phyloP scores from a whole-genome alignment of 2,329 filamentous ascomycete genomes.

The Piedraia hortae region DNA sequence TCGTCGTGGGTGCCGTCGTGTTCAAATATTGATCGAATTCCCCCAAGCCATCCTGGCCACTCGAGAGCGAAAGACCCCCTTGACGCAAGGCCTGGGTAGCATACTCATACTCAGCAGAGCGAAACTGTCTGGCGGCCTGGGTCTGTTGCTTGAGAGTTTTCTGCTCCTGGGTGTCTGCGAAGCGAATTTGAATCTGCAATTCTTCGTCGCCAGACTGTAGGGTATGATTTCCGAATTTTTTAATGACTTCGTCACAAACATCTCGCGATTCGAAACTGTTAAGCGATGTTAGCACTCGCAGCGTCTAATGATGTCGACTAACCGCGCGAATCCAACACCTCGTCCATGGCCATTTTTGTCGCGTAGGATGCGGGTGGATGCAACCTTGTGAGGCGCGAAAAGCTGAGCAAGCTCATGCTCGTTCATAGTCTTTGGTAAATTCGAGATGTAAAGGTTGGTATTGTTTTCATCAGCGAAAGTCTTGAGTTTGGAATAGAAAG shows the following conservation, averaged over 20 bases:
- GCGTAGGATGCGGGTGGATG: conserved; percentile 84
- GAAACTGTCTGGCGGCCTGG: conserved; percentile 79
- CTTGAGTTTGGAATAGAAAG: conserved; percentile 44
- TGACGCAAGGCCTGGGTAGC: conserved; percentile 11
- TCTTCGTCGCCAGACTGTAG: conserved; percentile 38
- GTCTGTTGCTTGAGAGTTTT: conserved; percentile 93
- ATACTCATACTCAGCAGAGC: conserved; percentile 60
- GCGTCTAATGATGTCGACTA: conserved; percentile 10
- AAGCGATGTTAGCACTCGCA: conserved; percentile 4
- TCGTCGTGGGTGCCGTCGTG: conserved; percentile 9
- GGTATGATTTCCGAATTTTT: conserved; percentile 48
- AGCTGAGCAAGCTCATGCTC: conserved; percentile 62
- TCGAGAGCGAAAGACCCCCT: conserved; percentile 8
- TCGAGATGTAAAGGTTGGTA: conserved; percentile 94
- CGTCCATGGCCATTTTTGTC: conserved; percentile 75
- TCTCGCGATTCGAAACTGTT: conserved; percentile 66
- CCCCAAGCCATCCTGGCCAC: too few species aligned
- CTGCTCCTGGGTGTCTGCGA: conserved; percentile 86
- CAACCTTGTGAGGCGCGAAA: conserved; percentile 54
- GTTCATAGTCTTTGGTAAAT: conserved; percentile 72
- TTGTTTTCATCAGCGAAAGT: conserved; percentile 71
- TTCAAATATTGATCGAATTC: conserved; percentile 15
- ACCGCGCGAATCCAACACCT: conserved; percentile 93
- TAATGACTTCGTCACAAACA: conserved; percentile 70
- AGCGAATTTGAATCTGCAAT: conserved; percentile 71